phyloP scores from a whole-genome alignment of 2,329 filamentous ascomycete species.

The Phaeoacremonium minimum region DNA sequence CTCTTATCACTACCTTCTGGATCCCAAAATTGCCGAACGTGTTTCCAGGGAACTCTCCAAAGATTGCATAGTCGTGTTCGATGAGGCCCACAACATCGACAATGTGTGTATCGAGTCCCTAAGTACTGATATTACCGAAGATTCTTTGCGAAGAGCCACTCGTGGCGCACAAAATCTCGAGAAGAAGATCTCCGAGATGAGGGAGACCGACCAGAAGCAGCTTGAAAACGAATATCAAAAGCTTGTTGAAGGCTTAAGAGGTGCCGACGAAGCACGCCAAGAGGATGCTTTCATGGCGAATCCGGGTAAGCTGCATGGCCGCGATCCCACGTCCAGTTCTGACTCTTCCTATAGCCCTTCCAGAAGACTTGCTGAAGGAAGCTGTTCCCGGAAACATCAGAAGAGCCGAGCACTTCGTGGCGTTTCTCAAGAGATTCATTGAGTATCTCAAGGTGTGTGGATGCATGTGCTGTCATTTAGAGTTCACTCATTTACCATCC shows the following conservation, averaged over 20 bases:
- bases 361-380: slow-evolving; percentile 91
- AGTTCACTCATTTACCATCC: not conserved
- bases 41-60: slow-evolving; percentile 95
- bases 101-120: slow-evolving; percentile 98
- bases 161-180: slow-evolving; percentile 89
- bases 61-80: slow-evolving; percentile 97
- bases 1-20: slow-evolving; percentile 96
- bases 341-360: slow-evolving; percentile 54
- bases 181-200: slow-evolving; percentile 88
- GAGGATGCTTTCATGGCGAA: slow-evolving; percentile 98
- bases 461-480: slow-evolving; percentile 5
- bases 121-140: slow-evolving; percentile 94
- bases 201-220: slow-evolving; percentile 90
- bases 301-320: slow-evolving; percentile 44
- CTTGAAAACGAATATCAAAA: slow-evolving; percentile 94
- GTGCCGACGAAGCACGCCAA: slow-evolving; percentile 82
- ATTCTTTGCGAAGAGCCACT: slow-evolving; percentile 86
- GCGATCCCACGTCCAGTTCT: not conserved
- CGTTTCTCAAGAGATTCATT: slow-evolving; percentile 93
- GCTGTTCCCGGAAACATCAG: slow-evolving; percentile 95
- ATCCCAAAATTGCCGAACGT: slow-evolving; percentile 94
- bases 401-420: slow-evolving; percentile 90
- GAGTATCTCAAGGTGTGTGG: slow-evolving; percentile 78
- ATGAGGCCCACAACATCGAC: slow-evolving; percentile 98
- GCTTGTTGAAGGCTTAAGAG: slow-evolving; percentile 84